Conservation (phyloP, 1,284 basidiomycete species). For the Sanghuangporus baumii region DNA sequence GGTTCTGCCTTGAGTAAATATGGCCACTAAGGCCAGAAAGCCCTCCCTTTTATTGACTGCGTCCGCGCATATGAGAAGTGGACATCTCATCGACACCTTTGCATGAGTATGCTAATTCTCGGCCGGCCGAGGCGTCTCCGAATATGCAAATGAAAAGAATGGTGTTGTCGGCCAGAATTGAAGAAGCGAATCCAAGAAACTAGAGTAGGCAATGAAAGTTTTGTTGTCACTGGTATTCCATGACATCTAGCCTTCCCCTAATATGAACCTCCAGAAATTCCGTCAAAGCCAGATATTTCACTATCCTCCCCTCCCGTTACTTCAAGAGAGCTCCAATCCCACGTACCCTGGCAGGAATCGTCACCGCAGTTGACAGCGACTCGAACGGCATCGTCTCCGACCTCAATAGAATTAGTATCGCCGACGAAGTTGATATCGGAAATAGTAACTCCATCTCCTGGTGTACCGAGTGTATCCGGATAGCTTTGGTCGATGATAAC, state of each 20-base stretch:
- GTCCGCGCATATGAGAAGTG: no score
- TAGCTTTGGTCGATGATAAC: constrained; percentile 46
- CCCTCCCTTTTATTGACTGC: no score
- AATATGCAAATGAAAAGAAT: no score
- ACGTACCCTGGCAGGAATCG: constrained; percentile 39
- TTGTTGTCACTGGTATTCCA: neutral
- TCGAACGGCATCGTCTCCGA: constrained; percentile 30
- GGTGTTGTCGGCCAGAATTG: no score
- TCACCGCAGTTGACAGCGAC: constrained; percentile 42
- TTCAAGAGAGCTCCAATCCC: constrained; percentile 46
- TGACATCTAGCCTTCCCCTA: neutral
- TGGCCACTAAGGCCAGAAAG: no score
- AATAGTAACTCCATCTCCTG: constrained; percentile 39
- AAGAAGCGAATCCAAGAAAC: no score
- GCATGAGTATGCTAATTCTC: no score
- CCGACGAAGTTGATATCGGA: constrained; percentile 22
- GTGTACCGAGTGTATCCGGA: constrained; percentile 36
- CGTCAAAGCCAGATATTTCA: constrained; percentile 30
- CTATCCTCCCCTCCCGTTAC: constrained; percentile 40
- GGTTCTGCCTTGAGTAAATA: no score
- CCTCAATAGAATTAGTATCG: constrained; percentile 31
- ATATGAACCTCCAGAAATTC: constrained; percentile 4
- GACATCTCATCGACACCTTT: no score
- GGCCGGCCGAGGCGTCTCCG: no score
- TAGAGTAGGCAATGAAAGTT: neutral